Base-by-base conservation (phyloP, 306 rosid genomes). In the Urtica urens region DNA sequence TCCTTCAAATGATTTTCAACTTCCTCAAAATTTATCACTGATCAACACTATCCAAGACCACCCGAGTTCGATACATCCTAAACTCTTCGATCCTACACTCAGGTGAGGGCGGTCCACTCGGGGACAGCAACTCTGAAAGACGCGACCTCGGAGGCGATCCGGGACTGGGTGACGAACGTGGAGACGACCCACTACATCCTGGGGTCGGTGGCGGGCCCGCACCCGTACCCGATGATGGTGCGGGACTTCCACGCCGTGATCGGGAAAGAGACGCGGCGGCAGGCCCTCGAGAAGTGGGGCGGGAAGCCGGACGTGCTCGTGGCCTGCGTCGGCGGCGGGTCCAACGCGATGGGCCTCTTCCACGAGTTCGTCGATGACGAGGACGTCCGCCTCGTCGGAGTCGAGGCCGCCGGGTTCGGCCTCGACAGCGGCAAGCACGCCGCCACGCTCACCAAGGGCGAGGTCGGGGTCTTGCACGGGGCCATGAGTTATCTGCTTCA, bases 211-310 rank as follows among this genome's bases (percentile, higher is more conserved):
- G 97, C 97, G 2, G 97, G 97, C 17, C 97, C 97, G 0, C 97
- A 90, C 65, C 97, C 97, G 11, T 90, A 90, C 61, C 97, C 97
- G 13, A 84, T 84, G 95, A 90, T 90, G 97, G 97, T 90, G 5
- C 67, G 97, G 59, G 95, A 90, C 55, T 90, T 84, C 65, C 97
- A 90, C 60, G 86, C 83, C 1, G 82, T 90, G 46, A 90, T 90
- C 44, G 97, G 97, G 48, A 73, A 66, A 67, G 97, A 90, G 72
- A 90, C 97, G 48, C 70, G 95, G 79, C 78, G 64, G 50, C 97
- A 90, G 61, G 97, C 97, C 6, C 58, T 81, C 68, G 95, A 79
- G 55, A 90, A 84, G 58, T 90, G 97, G 97, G 97, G 94, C 62
- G 95, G 97, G 50, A 79, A 64, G 48, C 97, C 97, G 10, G 97